Base-by-base conservation (phyloP, 78 protist genomes). In the Paratrimastix pyriformis region DNA sequence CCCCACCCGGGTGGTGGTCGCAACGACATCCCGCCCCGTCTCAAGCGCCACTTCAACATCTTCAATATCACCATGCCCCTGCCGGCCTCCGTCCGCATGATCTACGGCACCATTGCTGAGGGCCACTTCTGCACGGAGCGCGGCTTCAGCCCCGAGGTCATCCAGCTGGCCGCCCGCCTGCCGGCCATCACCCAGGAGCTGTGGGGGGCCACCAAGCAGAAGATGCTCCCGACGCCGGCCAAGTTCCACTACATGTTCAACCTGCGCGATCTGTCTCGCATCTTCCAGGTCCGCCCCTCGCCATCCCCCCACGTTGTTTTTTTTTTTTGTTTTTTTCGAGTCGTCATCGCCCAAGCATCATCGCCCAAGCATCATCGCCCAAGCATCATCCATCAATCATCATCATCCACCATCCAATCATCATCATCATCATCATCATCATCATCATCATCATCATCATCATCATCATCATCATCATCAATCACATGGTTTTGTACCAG, bases 191-290 rank as follows among this genome's bases (percentile, higher is more conserved):
- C 92, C 4, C 77, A 80, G 29, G 3, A 1, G 18, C 1, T 92
- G 35, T 92, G 92, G 93, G 32, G 50, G 35, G 26, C 0, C n/a
- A 43, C 74, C 8, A 72, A 76, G 54, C 39, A 32, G 15, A 81
- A 82, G 79, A 79, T 89, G 92, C 82, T 87, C 11, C 92, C 92
- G 11, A 89, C 92, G 37, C 93, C 93, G 1, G 50, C 76, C 35
- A 89, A 89, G 81, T 85, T 89, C 81, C 93, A 92, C 78, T 92
- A 92, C 83, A 35, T 78, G 48, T 89, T 92, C 91, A 92, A 89
- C 85, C 82, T 92, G 72, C 83, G 93, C 35, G 96, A 92, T 40
- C 80, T 92, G 7, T 76, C 84, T 1, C 73, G 93, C n/a, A 59
- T 86, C 5, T 77, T 65, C 38, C 74, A 77, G n/a, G n/a, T n/a